Conservation (phyloP, 352 stramenopile species). For the Peronospora belbahrii region DNA sequence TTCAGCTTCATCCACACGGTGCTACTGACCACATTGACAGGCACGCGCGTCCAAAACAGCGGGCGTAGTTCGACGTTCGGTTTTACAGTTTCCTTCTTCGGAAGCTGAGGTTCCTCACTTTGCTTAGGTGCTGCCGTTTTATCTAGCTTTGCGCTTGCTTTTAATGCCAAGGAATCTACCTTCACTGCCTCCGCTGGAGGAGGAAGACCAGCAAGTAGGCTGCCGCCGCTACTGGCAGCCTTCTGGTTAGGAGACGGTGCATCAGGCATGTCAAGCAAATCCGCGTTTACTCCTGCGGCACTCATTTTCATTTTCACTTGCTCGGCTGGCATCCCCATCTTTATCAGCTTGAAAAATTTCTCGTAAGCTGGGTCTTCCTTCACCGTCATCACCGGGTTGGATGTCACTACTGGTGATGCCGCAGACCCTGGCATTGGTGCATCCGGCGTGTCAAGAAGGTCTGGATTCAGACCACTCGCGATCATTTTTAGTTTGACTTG, state of each 20-base stretch:
- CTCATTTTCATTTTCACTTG: conserved; percentile 92
- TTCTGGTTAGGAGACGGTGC: conserved; percentile 67
- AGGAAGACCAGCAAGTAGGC: conserved; percentile 50
- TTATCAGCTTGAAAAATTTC: conserved; percentile 95
- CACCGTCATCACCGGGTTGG: conserved; percentile 48
- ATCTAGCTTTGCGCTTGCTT: conserved; percentile 51
- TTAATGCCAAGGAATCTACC: conserved; percentile 50
- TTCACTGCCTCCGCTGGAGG: conserved; percentile 59
- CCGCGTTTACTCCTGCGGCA: conserved; percentile 58
- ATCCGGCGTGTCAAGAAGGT: conserved; percentile 85
- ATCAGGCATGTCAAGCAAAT: conserved; percentile 61
- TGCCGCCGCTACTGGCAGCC: conserved; percentile 8
- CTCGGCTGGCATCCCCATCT: conserved; percentile 83
- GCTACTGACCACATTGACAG: conserved; percentile 80
- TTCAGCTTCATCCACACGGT: conserved; percentile 84
- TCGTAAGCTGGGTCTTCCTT: conserved; percentile 89
- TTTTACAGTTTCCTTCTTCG: conserved; percentile 83
- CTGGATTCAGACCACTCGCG: conserved; percentile 86
- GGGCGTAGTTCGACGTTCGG: conserved; percentile 82
- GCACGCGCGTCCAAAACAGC: conserved; percentile 85
- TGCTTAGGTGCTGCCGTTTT: conserved; percentile 40
- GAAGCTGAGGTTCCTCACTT: conserved; percentile 54
- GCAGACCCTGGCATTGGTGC: conserved; percentile 64
- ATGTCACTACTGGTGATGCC: background rate
- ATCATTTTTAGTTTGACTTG: conserved; percentile 94